Base-by-base conservation (phyloP, 2,329 filamentous ascomycete genomes). In the Aspergillus nomiae region DNA sequence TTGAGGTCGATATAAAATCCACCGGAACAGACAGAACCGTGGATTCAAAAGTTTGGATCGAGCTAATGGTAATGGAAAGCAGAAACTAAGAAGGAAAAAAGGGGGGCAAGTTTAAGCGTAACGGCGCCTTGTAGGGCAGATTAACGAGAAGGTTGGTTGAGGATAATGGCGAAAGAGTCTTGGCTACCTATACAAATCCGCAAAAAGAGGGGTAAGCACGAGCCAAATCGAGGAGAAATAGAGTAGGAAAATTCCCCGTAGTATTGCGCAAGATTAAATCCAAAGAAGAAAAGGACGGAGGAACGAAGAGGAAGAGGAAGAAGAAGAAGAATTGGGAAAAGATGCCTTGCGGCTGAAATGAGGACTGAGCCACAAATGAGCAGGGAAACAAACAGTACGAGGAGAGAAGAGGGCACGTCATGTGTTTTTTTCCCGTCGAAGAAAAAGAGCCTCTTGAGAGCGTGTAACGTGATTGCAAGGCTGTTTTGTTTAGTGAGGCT, bases 301-400 rank as follows among this genome's bases (percentile, higher is more conserved):
- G 50, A 28, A 55, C 50, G 32, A 28, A 58, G 53, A 56, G 50
- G 50, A 63, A 46, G 56, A 54, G 30, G n/a, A 41, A 43, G 45
- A 38, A 7, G 14, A 34, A 14, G 46, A 19, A 19, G 34, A 54
- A 34, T 8, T 34, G 32, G n/a, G 6, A 56, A 56, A 61, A 58
- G 55, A 61, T 51, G 62, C 62, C 59, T 63, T 63, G 63, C 60
- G 63, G 62, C 62, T 62, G 60, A 62, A 58, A 45, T 24, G 38
- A 50, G 53, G 32, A 60, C 57, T 53, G 46, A 60, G 57, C 54
- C 57, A 58, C 56, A 57, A 36, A 30, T 57, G 21, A 36, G 24
- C 51, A 54, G 12, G 26, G 21, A 19, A 55, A 19, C 14, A 26
- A 56, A 34, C 55, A 65, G 55, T 34, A 56, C 41, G 24, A 28